Percentiles rank a stretch among this genome's conserved stretches.
phyloP scores from a whole-genome alignment of 345 rosid genomes.

The Eucalyptus urophylla region DNA sequence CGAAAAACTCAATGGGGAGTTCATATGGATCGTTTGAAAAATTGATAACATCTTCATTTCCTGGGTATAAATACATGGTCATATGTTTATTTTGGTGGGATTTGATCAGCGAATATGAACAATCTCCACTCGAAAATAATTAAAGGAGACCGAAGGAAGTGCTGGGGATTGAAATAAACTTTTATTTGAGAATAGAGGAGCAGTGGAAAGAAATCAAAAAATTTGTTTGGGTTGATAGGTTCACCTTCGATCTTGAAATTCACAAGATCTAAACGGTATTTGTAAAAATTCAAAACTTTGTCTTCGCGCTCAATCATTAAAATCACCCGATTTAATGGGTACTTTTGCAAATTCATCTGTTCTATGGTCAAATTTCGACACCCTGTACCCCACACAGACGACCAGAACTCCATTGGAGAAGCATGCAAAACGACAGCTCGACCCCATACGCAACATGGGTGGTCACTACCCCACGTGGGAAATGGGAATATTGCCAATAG shows the following conservation, averaged over 20 bases:
- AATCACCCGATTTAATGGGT: background rate
- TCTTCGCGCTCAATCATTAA: background rate
- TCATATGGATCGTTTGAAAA: background rate
- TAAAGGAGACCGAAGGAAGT: background rate
- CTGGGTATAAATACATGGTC: background rate
- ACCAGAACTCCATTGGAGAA: background rate
- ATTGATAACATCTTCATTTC: rapidly evolving
- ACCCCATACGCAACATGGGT: background rate
- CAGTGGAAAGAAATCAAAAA: background rate
- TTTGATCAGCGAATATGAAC: background rate
- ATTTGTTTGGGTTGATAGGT: background rate
- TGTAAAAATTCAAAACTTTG: background rate
- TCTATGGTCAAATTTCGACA: background rate
- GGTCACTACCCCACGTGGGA: background rate
- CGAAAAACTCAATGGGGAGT: rapidly evolving
- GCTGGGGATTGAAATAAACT: rapidly evolving
- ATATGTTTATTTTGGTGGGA: background rate
- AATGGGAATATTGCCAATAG: background rate
- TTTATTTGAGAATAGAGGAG: background rate
- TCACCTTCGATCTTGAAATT: background rate
- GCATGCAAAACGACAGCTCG: background rate
- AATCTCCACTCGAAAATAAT: rapidly evolving
- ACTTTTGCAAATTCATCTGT: background rate
- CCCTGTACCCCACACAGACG: background rate
- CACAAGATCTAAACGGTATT: background rate